These are phyloP conservation scores for Cutaneotrichosporon curvatum DNA, from an alignment of 1,284 basidiomycete species.

Conservation along the genomic window DNA sequence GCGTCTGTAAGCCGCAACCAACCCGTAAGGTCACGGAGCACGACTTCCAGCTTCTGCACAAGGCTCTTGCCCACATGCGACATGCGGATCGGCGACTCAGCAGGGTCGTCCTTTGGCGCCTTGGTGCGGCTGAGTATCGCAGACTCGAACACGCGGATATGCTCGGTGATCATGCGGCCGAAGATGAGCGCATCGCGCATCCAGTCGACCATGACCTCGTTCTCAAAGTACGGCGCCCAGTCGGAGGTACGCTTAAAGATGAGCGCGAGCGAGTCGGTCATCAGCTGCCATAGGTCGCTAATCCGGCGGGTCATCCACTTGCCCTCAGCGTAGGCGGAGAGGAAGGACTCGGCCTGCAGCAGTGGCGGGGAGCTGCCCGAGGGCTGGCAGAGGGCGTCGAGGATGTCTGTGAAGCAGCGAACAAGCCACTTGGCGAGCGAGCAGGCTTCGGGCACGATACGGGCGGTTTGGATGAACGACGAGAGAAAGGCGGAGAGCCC, in stretches of 20 bases:
- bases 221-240: conserved; percentile 75
- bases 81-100: conserved; percentile 36
- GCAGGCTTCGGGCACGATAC: conserved; percentile 70
- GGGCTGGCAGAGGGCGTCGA: conserved; percentile 72
- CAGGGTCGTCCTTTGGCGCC: conserved; percentile 25
- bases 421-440: conserved; percentile 78
- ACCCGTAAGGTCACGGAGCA: conserved; percentile 65
- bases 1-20: conserved; percentile 88
- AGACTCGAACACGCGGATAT: conserved; percentile 68
- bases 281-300: conserved; percentile 69
- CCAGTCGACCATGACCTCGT: conserved; percentile 81
- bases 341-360: conserved; percentile 48
- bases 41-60: conserved; percentile 66
- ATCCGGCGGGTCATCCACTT: conserved; percentile 51
- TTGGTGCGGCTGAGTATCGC: conserved; percentile 50
- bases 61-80: conserved; percentile 58
- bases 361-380: conserved; percentile 47
- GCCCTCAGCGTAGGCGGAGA: conserved; percentile 26
- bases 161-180: conserved; percentile 70
- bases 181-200: conserved; percentile 95
- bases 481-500: conserved; percentile 62
- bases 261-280: conserved; percentile 69
- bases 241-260: conserved; percentile 74
- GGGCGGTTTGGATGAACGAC: conserved; percentile 59
- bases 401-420: conserved; percentile 79